These are phyloP conservation scores for Cordyceps cicadae DNA, from an alignment of 2,329 filamentous ascomycete species.

Conservation along the genomic window DNA sequence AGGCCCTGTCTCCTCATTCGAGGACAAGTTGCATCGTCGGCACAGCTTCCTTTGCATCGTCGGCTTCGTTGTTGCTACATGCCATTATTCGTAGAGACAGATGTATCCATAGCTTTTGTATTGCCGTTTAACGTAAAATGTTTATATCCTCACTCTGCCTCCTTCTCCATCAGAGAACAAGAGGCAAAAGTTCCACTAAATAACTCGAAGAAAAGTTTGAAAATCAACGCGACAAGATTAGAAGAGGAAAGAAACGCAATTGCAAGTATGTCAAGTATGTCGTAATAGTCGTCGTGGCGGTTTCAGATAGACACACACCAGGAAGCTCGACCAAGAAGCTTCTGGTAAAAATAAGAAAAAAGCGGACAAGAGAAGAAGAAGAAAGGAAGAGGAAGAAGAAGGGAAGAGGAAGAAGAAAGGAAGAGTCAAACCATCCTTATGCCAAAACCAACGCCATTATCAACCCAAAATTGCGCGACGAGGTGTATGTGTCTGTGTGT, in stretches of 20 bases:
- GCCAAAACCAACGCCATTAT: slow-evolving; percentile 6
- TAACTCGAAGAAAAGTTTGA: not conserved
- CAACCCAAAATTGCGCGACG: not conserved
- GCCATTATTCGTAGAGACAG: not conserved
- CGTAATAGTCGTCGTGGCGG: slow-evolving; percentile 7
- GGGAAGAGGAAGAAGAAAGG: not conserved
- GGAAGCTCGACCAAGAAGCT: not conserved
- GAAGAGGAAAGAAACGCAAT: not conserved
- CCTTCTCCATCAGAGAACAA: not conserved
- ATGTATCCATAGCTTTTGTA: not conserved
- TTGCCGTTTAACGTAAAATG: not conserved
- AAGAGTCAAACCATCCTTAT: not conserved
- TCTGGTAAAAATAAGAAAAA: not conserved
- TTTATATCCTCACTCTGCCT: not conserved
- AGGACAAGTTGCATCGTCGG: not conserved
- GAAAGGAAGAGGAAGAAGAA: not conserved
- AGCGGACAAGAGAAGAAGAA: not conserved
- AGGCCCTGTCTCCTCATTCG: not conserved
- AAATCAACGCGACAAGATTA: not conserved
- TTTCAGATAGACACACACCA: not conserved
- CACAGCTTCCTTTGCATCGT: not conserved
- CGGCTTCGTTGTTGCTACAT: not conserved
- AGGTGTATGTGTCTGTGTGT: not conserved
- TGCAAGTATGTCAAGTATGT: slow-evolving; percentile 8
- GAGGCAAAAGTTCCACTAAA: not conserved